Evolutionary conservation across 2,329 filamentous ascomycete genomes (phyloP).

Genomic region (Fusarium oligoseptatum): DNA sequence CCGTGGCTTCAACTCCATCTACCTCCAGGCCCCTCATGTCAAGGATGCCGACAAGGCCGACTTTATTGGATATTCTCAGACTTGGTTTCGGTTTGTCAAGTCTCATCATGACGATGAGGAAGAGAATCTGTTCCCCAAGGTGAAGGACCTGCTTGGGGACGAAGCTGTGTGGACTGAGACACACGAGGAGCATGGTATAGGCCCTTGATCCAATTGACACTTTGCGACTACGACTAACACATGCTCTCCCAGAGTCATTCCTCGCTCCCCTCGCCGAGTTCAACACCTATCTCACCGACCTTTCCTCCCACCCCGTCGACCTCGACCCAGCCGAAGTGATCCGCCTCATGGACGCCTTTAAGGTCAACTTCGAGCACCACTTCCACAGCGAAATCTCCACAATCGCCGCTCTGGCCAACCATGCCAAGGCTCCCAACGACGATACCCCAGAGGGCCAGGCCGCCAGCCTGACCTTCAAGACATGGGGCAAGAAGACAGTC

Average conservation of each 20-base stretch:
- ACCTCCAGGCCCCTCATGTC: slow-evolving; percentile 68
- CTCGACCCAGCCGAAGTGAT: slow-evolving; percentile 61
- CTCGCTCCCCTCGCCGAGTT: slow-evolving; percentile 65
- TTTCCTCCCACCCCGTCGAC: slow-evolving; percentile 54
- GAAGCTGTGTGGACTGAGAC: slow-evolving; percentile 65
- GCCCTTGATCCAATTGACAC: not conserved
- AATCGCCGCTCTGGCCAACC: slow-evolving; percentile 63
- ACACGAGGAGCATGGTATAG: slow-evolving; percentile 67
- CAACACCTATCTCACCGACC: slow-evolving; percentile 63
- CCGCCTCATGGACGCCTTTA: slow-evolving; percentile 65
- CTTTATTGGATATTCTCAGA: slow-evolving; percentile 69
- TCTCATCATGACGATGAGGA: slow-evolving; percentile 74
- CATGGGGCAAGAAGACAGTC: slow-evolving; percentile 74
- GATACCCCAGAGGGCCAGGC: slow-evolving; percentile 59
- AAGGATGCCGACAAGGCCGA: slow-evolving; percentile 64
- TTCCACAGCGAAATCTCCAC: slow-evolving; percentile 68
- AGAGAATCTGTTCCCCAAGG: slow-evolving; percentile 65
- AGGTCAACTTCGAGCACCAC: slow-evolving; percentile 64
- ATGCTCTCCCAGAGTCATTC: slow-evolving; percentile 56
- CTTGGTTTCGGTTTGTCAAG: slow-evolving; percentile 71
- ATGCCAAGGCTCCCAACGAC: slow-evolving; percentile 64
- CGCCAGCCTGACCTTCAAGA: slow-evolving; percentile 67
- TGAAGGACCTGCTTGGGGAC: slow-evolving; percentile 65
- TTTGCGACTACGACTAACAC: not conserved
- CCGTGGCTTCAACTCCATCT: slow-evolving; percentile 74